Base-by-base conservation (phyloP, 257 asterid genomes). In the Datura wrightii region DNA sequence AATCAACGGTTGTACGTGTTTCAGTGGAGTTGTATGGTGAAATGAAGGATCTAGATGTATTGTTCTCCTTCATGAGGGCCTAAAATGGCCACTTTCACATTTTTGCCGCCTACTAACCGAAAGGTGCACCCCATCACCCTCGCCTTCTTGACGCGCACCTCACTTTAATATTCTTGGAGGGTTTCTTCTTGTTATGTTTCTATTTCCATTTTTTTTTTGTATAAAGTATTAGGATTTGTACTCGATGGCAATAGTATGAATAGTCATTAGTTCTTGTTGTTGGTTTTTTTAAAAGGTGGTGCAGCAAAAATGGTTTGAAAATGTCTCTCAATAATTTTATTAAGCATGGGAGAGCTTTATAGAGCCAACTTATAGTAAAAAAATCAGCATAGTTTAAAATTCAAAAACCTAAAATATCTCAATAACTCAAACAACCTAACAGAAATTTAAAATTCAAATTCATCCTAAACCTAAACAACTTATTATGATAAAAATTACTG, bases 141-240 rank as follows among this genome's bases (percentile, higher is more conserved):
- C 0, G 16, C 79, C 54, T 70, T 70, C 79, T 41, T 70, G 79
- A 16, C 54, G 37, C 42, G 54, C 37, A 18, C 79, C 79, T 70
- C 55, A 70, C 79, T 42, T 24, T 70, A 18, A 42, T 69, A 16
- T 42, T 70, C 34, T 41, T 70, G 79, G 79, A 18, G 79, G 79
- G 36, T 41, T 70, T 70, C 52, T 70, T 42, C 53, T 69, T 4
- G 7, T 63, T 34, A 34, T 63, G 44, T 63, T 63, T 31, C 71
- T 34, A 31, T 63, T 24, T 63, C 42, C 44, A 34, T 31, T 63
- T 63, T 2, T n/a, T 31, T 31, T 31, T 31, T 6, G n/a, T 11
- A 34, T 31, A 31, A 63, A 34, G 44, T 63, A 34, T 63, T 63
- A 63, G 71, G 71, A 63, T 63, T 24, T 63, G 71, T 63, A 11